These are phyloP conservation scores for Antrodiella citrinella DNA, from an alignment of 768 basidiomycete genomes.

Conservation along the genomic window DNA sequence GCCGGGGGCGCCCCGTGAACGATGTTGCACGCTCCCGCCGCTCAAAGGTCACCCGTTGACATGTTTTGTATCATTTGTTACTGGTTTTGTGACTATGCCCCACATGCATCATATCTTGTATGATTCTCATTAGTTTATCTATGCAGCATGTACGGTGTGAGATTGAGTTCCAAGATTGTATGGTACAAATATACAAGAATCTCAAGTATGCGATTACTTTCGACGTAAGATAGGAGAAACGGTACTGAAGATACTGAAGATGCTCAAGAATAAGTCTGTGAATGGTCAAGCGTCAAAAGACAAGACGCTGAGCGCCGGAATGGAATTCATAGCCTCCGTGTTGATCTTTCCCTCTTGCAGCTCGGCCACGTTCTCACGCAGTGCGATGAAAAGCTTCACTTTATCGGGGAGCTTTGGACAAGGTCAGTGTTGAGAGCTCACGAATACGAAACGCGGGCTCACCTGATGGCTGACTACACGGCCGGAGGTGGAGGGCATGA, in stretches of 20 bases:
- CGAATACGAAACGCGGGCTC: slow-evolving; percentile 9
- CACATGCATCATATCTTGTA: neutral
- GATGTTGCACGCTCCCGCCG: too few relatives aligned
- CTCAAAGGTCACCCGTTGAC: neutral
- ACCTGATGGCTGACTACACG: slow-evolving; percentile 69
- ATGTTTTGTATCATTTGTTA: neutral
- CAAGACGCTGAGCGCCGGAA: neutral
- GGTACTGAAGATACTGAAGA: neutral
- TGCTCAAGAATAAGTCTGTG: neutral
- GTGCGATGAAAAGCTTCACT: slow-evolving; percentile 5
- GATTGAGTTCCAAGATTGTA: neutral
- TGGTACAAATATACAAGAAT: neutral
- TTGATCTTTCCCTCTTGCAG: slow-evolving; percentile 1
- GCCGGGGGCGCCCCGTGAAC: too few relatives aligned
- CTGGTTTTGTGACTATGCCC: neutral
- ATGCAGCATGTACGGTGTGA: neutral
- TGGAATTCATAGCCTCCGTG: neutral
- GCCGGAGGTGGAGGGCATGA: slow-evolving; percentile 71
- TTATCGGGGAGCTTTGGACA: slow-evolving; percentile 8
- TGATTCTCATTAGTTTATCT: neutral
- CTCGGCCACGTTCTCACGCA: neutral
- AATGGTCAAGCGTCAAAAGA: neutral
- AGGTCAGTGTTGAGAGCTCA: neutral
- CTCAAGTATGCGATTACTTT: neutral
- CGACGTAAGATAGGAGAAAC: neutral